Evolutionary conservation across 176 grass and related monocot species (phyloP), one percentile per base, ranked within the genome.

Genomic region (Lolium perenne): DNA sequence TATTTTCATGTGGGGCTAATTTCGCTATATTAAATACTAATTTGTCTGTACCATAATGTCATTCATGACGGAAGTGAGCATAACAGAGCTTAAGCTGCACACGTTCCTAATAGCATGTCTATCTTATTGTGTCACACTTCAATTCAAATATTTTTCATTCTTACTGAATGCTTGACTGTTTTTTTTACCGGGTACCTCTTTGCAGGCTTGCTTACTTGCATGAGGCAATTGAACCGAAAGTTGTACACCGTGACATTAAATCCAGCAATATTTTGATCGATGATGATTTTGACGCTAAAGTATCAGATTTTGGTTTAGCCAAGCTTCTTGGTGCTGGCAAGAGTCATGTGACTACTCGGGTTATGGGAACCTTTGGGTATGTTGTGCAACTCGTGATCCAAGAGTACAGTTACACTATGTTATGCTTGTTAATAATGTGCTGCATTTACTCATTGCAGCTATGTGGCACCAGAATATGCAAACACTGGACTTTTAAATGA

Each of bases 311-410:
- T 73, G 94, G 94, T 77, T 91, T 95, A 89, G 94, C 94, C 47
- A 95, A 95, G 74, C 86, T 95, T 78, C 84, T 95, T 3, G 94
- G 94, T 77, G 94, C 94, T 69, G 94, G 94, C 86, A 95, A 95
- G 87, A 95, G 94, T 83, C 94, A 95, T 73, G 89, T 95, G 29
- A 95, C 94, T 74, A 95, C 94, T 83, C 87, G 94, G 83, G 94
- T 95, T 89, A 95, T 95, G 94, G 94, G 94, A 85, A 95, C 94
- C 68, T 95, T 95, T 83, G 94, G 94, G 94, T 95, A 85, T 89
- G 91, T 85, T 85, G 54, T 64, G 14, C 76, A 81, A 73, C 77
- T 84, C 0, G 15, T 71, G 29, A 77, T 20, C 3, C 3, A 22
- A 81, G 58, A 67, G 83, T 86, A 56, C 20, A 16, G 22, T 21